Conservation (phyloP, 495 filamentous ascomycete species). For the Pyrenopolyporus hunteri region DNA sequence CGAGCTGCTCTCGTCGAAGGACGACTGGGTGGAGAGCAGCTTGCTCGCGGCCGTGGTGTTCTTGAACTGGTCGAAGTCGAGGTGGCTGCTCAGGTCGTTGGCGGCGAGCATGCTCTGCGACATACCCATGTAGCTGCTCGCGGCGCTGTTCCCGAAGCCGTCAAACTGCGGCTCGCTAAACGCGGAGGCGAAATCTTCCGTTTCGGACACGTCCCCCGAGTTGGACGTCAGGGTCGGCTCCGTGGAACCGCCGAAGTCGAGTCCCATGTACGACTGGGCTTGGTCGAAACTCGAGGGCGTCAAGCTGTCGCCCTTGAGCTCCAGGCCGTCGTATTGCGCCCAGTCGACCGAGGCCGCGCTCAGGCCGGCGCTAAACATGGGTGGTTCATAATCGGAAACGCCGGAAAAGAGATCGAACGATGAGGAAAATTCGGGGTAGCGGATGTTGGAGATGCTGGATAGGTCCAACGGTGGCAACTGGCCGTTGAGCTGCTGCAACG, state of each 20-base stretch:
- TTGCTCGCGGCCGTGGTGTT: conserved; percentile 48
- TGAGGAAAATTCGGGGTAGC: conserved; percentile 61
- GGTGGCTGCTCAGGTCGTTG: conserved; percentile 59
- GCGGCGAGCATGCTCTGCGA: conserved; percentile 58
- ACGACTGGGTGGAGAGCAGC: conserved; percentile 46
- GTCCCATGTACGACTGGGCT: conserved; percentile 69
- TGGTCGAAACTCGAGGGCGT: conserved; percentile 72
- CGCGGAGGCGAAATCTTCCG: conserved; percentile 66
- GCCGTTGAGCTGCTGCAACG: conserved; percentile 65
- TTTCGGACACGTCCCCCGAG: conserved; percentile 77
- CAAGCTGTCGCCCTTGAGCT: conserved; percentile 59
- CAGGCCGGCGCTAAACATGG: conserved; percentile 70
- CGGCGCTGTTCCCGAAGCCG: conserved; percentile 52
- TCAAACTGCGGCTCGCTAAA: conserved; percentile 61
- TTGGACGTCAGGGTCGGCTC: conserved; percentile 69
- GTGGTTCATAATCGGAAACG: conserved; percentile 66
- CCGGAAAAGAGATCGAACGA: conserved; percentile 57
- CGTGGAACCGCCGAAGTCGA: conserved; percentile 62
- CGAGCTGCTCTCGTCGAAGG: conserved; percentile 45
- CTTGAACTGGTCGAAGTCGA: conserved; percentile 70
- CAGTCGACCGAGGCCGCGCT: conserved; percentile 72
- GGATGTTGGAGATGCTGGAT: conserved; percentile 55
- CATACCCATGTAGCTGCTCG: conserved; percentile 56
- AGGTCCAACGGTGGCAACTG: conserved; percentile 71
- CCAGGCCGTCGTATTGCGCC: conserved; percentile 71